Evolutionary conservation across 2,329 filamentous ascomycete genomes (phyloP), one percentile per base, ranked within the genome.

Genomic region (Esteya vermicola): DNA sequence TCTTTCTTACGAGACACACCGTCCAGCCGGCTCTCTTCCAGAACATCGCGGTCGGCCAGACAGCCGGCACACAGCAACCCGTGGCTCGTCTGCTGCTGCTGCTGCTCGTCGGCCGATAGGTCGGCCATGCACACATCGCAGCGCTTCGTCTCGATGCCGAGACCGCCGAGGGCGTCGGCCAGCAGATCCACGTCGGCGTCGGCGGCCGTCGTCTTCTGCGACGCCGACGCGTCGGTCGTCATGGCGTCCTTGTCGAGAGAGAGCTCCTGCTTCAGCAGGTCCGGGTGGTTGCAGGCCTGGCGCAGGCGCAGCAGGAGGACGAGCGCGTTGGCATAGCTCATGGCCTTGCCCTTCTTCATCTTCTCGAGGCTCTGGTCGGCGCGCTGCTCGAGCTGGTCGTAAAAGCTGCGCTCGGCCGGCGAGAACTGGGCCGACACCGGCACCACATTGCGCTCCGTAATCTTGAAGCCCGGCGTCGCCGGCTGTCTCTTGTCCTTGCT

Each of bases 281-380:
- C 80, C 0, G 88, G 86, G 55, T 98, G 91, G 53, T 98, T 94
- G 58, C 91, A 98, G 18, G 86, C 84, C 57, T 98, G 91, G 44
- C 91, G 74, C 44, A 98, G 67, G 30, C 91, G 79, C 41, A 98
- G 65, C n/a, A 98, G 72, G 45, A 98, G 65, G 12, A 94, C 88
- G 53, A 98, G 75, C 16, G 91, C 91, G 51, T 86, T 93, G 43
- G 93, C 89, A 55, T 96, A 96, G 62, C 86, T 93, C 39, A 88
- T 47, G 8, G 45, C 65, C 53, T 84, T 76, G 7, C 75, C 78
- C 38, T 73, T 75, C 78, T 94, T 88, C 81, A 96, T 93, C 55
- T 78, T 75, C 51, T 93, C 78, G 38, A 98, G 72, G 51, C 84
- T 86, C 54, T 79, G 77, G 55, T 96, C 85, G 10, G 91, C 88